Conservation (phyloP, 2,329 filamentous ascomycete species). For the Xylariomycetidae sp. region DNA sequence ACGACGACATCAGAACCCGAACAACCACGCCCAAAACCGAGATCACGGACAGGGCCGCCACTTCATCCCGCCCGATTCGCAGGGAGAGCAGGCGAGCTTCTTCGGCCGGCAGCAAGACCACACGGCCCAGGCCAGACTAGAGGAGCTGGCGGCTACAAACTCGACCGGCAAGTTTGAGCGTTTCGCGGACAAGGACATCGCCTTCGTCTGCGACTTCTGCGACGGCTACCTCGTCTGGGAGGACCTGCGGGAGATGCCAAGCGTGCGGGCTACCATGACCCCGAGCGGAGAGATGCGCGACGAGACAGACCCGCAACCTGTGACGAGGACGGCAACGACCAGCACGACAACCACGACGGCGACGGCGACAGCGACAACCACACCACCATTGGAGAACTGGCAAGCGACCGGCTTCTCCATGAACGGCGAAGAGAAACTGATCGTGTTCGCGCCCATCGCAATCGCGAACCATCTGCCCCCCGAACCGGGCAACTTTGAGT, state of each 20-base stretch:
- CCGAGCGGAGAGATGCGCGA: no score
- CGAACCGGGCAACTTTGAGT: constrained; percentile 43
- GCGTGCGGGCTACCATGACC: constrained; percentile 28
- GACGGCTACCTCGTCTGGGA: constrained; percentile 55
- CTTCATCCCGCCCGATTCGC: neutral
- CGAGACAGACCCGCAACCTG: no score
- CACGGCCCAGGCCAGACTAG: no score
- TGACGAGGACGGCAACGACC: neutral
- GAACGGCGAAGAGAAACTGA: constrained; percentile 40
- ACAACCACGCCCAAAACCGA: constrained; percentile 6
- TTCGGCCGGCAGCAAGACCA: constrained; percentile 3
- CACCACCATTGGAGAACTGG: no score
- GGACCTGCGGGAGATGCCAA: constrained; percentile 48
- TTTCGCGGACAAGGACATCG: constrained; percentile 47
- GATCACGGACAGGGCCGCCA: constrained; percentile 3
- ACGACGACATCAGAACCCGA: constrained; percentile 23
- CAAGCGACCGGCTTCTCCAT: constrained; percentile 39
- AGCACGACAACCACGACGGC: constrained; percentile 2
- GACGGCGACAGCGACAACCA: constrained; percentile 11
- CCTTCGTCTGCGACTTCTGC: constrained; percentile 56
- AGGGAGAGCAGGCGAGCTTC: neutral
- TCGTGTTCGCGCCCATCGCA: constrained; percentile 52
- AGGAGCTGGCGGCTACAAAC: constrained; percentile 47
- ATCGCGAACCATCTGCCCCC: constrained; percentile 53
- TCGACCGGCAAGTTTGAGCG: constrained; percentile 49